Conservation (phyloP, 768 basidiomycete genomes). For the Obba rivulosa region DNA sequence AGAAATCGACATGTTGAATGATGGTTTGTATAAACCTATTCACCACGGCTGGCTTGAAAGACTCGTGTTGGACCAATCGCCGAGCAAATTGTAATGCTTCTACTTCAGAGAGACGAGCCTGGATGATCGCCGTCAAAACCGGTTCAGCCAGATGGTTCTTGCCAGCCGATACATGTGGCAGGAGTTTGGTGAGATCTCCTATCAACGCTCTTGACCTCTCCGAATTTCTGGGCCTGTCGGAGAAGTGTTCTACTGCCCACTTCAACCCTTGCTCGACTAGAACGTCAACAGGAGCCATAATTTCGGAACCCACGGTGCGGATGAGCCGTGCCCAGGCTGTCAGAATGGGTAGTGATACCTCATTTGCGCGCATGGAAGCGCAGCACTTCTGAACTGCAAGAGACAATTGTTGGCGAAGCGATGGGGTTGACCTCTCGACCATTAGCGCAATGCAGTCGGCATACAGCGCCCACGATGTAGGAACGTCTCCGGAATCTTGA, state of each 20-base stretch:
- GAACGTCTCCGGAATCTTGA: neutral
- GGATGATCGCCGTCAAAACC: constrained; percentile 56
- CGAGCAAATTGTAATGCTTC: constrained; percentile 24
- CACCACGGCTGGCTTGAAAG: constrained; percentile 70
- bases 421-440: neutral
- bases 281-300: neutral
- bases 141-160: constrained; percentile 69
- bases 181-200: neutral
- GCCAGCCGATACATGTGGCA: constrained; percentile 14
- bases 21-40: constrained; percentile 75
- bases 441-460: constrained; percentile 1
- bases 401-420: constrained; percentile 1
- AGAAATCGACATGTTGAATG: constrained; percentile 64
- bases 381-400: constrained; percentile 1
- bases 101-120: constrained; percentile 45
- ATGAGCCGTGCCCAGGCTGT: neutral
- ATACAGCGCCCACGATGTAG: constrained; percentile 3
- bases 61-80: constrained; percentile 16
- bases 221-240: neutral
- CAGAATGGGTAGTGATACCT: constrained; percentile 2
- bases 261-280: constrained; percentile 13
- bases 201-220: neutral
- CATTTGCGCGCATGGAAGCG: neutral
- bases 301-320: constrained; percentile 1
- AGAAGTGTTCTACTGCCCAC: constrained; percentile 14